Percentiles rank a stretch among this genome's conserved stretches.
Evolutionary conservation across 345 rosid species (phyloP).

Genomic region (Melaleuca quinquenervia): DNA sequence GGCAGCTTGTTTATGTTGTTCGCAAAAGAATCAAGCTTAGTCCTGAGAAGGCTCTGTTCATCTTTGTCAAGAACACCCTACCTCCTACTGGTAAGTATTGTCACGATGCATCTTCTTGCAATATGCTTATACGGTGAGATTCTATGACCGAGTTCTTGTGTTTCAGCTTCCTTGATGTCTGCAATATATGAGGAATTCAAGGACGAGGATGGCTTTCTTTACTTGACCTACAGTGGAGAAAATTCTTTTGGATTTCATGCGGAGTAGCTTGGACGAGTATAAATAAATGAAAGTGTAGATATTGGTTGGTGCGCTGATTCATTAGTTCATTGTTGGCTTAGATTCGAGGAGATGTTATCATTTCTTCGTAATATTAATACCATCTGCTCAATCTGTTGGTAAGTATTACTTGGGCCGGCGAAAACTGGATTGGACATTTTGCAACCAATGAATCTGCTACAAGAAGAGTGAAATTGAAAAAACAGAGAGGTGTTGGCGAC

Average conservation of each 20-base stretch:
- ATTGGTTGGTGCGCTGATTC: conserved; percentile 16
- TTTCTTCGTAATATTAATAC: neutral
- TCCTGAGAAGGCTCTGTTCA: conserved; percentile 63
- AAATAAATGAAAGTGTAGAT: conserved; percentile 1
- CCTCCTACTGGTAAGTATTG: conserved; percentile 47
- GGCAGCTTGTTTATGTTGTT: conserved; percentile 70
- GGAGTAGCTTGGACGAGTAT: neutral
- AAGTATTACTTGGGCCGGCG: neutral
- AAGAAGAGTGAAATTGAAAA: neutral
- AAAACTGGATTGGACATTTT: neutral
- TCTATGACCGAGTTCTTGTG: neutral
- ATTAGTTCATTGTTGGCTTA: neutral
- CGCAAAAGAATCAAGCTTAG: conserved; percentile 70
- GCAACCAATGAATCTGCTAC: neutral
- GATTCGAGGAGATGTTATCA: neutral
- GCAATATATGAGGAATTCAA: conserved; percentile 54
- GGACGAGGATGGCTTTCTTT: conserved; percentile 68
- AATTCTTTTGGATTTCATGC: conserved; percentile 42
- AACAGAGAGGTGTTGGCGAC: neutral
- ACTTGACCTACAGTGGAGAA: conserved; percentile 71
- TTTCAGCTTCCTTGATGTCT: conserved; percentile 53
- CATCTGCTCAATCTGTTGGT: neutral
- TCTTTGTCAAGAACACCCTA: conserved; percentile 52
- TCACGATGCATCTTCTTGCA: neutral
- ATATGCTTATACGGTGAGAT: neutral